Conservation (phyloP, 129 eudicot species). For the Helianthus annuus region DNA sequence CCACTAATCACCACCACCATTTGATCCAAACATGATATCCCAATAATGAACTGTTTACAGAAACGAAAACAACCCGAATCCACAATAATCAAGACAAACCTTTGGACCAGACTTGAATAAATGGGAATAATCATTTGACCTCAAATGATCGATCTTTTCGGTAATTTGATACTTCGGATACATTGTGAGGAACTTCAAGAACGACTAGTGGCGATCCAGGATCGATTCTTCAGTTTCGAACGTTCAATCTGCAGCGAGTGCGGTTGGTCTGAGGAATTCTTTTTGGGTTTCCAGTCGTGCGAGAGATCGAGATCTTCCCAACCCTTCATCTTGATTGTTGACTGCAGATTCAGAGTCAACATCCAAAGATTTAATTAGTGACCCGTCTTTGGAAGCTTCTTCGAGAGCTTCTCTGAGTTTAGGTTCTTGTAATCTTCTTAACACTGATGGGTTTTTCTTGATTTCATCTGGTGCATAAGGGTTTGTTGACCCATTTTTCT, state of each 20-base stretch:
- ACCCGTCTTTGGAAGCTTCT: constrained; percentile 98
- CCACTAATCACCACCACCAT: too few species aligned
- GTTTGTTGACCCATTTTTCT: constrained; percentile 62
- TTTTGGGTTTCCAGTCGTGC: constrained; percentile 86
- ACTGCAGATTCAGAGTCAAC: constrained; percentile 55
- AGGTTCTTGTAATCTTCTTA: constrained; percentile 80
- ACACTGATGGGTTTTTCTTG: constrained; percentile 68
- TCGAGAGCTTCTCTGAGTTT: constrained; percentile 96
- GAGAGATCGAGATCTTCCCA: constrained; percentile 83
- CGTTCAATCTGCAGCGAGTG: constrained; percentile 88
- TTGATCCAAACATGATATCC: constrained; percentile 31
- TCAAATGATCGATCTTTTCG: constrained; percentile 87
- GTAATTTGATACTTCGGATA: constrained; percentile 90
- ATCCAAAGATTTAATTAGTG: constrained; percentile 79
- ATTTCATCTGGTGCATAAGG: constrained; percentile 45
- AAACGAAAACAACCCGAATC: constrained; percentile 94
- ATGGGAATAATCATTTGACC: constrained; percentile 82
- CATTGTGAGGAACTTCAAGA: constrained; percentile 88
- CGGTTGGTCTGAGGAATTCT: constrained; percentile 88
- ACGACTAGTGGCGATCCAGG: constrained; percentile 68
- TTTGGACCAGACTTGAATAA: constrained; percentile 60
- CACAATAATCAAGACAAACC: constrained; percentile 98
- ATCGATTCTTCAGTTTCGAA: constrained; percentile 73
- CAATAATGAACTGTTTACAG: constrained; percentile 86
- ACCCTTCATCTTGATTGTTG: constrained; percentile 63